Base-by-base conservation (phyloP, 2,329 filamentous ascomycete species). In the Chrysoporthe deuterocubensis region DNA sequence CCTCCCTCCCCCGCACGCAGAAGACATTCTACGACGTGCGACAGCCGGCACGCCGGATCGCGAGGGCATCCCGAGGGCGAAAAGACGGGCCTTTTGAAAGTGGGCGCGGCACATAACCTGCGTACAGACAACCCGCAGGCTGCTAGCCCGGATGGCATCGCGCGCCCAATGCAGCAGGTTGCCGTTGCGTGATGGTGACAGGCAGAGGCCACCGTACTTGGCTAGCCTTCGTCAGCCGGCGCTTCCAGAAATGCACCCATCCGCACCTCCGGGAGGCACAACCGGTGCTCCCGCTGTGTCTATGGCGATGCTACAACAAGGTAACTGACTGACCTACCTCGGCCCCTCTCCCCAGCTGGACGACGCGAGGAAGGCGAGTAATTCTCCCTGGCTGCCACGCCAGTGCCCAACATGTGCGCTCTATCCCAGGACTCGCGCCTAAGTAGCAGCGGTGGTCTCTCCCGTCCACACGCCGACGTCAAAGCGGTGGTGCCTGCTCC, bases 31-130 rank as follows among this genome's bases (percentile, higher is more conserved):
- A 54, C 50, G n/a, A 32, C n/a, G 11, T 46, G 44, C 44, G n/a
- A 13, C n/a, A 52, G 50, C 50, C 50, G 50, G n/a, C 26, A 52
- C n/a, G 50, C 50, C 50, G 50, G 50, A 52, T 9, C n/a, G 50
- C 26, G n/a, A 52, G 50, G 9, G 26, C 50, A 26, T 26, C 50
- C 48, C 21, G 34, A 48, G 14, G 46, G 46, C 46, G 18, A 3
- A 48, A n/a, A 7, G 18, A 7, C 4, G 18, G 16, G 14, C 37
- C 5, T 40, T 40, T 26, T 26, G 26, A 26, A 26, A 26, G 26
- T 26, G 26, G 26, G 26, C 26, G 26, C 26, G 26, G 26, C 26
- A 26, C 26, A 26, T 26, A 26, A 21, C 26, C 26, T 26, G 26
- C 37, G 6, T 40, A 40, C 37, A 40, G 37, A 40, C 37, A 40